Percentiles rank a stretch among this genome's conserved stretches.
Conservation (phyloP, 345 rosid genomes). For the Hibiscus mutabilis region DNA sequence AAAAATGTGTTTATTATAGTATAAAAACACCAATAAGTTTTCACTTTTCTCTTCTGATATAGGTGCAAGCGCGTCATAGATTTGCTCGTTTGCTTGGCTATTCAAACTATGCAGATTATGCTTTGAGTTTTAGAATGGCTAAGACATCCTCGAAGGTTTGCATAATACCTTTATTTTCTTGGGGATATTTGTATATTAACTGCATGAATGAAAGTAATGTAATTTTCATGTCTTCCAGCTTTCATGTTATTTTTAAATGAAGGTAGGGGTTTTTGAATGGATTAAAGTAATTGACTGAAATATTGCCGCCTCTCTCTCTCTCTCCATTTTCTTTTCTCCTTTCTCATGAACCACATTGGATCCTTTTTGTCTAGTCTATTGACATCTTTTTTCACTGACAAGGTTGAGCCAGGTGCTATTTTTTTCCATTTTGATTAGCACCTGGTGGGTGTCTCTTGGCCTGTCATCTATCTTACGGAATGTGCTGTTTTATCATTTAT, state of each 20-base stretch:
- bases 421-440: neutral
- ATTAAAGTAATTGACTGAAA: neutral
- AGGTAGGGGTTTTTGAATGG: neutral
- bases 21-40: neutral
- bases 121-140: conserved; percentile 76
- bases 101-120: conserved; percentile 81
- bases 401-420: neutral
- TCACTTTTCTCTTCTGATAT: conserved; percentile 11
- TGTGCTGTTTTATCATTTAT: neutral
- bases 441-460: neutral
- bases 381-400: too few species aligned
- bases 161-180: conserved; percentile 9
- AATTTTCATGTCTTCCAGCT: neutral
- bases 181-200: neutral
- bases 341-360: neutral
- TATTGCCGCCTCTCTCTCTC: neutral
- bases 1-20: neutral
- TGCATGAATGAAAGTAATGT: neutral
- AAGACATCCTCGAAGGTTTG: conserved; percentile 77
- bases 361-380: neutral
- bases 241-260: neutral
- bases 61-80: conserved; percentile 86
- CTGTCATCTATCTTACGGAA: neutral
- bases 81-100: conserved; percentile 76
- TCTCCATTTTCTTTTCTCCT: neutral